Evolutionary conservation across 2,329 filamentous ascomycete species (phyloP), one percentile per base, ranked within the genome.

Genomic region (Niveomyces coronatus): DNA sequence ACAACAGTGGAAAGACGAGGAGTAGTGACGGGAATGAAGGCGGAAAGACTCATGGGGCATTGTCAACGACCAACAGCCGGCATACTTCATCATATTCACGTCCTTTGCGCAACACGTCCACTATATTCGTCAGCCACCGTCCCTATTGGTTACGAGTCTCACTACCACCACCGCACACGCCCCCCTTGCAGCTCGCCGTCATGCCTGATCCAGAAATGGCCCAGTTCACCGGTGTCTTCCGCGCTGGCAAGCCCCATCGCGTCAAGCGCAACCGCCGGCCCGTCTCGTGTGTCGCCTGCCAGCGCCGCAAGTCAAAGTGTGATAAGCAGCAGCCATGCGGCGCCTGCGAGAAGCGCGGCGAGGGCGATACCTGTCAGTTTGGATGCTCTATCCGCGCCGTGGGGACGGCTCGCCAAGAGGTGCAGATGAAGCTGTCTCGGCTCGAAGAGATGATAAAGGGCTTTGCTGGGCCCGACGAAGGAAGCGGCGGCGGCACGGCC

Each of bases 241-340:
- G 61, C 32, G 53, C 61, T 16, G 47, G 48, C 14, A 54, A 55
- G 40, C 42, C 52, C 10, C 51, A 56, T 28, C 53, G 55, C 26
- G 51, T 57, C 41, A 60, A 55, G 48, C 58, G 63, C 23, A 63
- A 60, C 46, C 55, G 64, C 6, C 59, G 57, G 31, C 50, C 64
- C 26, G 54, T 67, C 15, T 66, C 64, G 5, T 67, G 63, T 47
- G 51, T 52, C 3, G 49, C 54, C 30, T 67, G 64, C 41, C 63
- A 65, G 43, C 50, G 49, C 15, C 61, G 64, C 41, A 67, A 67
- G 49, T 55, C 61, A 7, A 59, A 57, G 39, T 67, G 64, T 43
- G 63, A 67, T 43, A 56, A 62, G 11, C 53, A 50, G 36, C 57
- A 56, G 28, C 62, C 62, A 2, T 67, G 64, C 44, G 52, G 55